Evolutionary conservation across 139 green algal species (phyloP).

Genomic region (Tetradesmus obliquus): DNA sequence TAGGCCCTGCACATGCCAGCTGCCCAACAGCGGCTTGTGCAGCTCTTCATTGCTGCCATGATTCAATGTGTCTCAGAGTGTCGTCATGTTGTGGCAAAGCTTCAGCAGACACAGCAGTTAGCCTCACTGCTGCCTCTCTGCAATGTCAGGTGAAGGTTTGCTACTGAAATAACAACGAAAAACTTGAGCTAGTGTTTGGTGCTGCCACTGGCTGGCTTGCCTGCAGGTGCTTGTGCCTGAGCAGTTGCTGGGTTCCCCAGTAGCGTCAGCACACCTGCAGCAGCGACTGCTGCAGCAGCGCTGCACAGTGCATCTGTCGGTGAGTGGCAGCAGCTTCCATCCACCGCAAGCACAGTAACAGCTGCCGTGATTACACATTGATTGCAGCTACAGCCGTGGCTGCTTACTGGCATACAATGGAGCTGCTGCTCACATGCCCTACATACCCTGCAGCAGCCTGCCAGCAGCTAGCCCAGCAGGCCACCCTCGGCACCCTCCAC

Average conservation of each 20-base stretch:
- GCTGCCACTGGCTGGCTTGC: neutral
- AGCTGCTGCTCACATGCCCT: no score
- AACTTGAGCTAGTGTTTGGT: neutral
- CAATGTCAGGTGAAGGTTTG: no score
- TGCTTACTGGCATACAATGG: no score
- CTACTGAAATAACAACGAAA: neutral
- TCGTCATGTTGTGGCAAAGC: neutral
- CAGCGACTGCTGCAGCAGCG: conserved; percentile 36
- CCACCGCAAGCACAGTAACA: neutral
- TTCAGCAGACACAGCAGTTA: neutral
- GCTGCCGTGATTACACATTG: no score
- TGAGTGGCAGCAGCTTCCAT: neutral
- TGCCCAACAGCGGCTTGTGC: no score
- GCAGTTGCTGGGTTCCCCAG: neutral
- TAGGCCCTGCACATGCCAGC: neutral
- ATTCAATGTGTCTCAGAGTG: no score
- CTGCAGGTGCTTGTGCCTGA: conserved; percentile 32
- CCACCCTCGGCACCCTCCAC: no score
- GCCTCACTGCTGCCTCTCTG: neutral
- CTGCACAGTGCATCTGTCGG: conserved; percentile 25
- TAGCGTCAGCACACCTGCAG: conserved; percentile 17
- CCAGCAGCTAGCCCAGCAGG: neutral
- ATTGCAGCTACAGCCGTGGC: neutral
- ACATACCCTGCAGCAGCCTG: neutral
- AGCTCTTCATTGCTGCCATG: no score